A percentile compares a stretch with the other conserved stretches of the same genome.
Conservation (phyloP, 2,329 filamentous ascomycete genomes). For the Aspergillus quadricinctus region DNA sequence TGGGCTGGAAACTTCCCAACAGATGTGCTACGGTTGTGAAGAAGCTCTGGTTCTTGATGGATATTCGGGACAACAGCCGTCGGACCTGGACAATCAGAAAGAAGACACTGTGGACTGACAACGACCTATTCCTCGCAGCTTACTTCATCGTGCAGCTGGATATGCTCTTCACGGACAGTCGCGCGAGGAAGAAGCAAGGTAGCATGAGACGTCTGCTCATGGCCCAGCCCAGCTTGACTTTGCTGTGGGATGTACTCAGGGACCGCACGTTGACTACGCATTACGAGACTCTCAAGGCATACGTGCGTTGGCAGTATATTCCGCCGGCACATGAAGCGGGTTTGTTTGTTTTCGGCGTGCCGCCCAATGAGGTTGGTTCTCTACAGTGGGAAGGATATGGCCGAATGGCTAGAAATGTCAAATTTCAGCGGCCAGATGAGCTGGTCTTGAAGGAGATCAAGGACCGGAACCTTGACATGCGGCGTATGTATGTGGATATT, state of each 20-base stretch:
- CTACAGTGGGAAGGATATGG: conserved; percentile 38
- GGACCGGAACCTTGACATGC: conserved; percentile 50
- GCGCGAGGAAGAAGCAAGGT: conserved; percentile 48
- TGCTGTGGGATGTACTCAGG: conserved; percentile 59
- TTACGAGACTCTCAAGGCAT: conserved; percentile 53
- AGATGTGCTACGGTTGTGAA: conserved; percentile 48
- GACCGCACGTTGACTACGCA: conserved; percentile 49
- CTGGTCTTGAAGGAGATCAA: conserved; percentile 55
- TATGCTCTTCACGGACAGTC: conserved; percentile 64
- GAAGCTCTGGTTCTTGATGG: conserved; percentile 71
- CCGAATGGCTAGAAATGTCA: conserved; percentile 29
- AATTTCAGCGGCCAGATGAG: conserved; percentile 56
- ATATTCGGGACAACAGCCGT: conserved; percentile 54
- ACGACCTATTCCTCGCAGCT: conserved; percentile 58
- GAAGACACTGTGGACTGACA: conserved; percentile 51
- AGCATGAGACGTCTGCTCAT: conserved; percentile 56
- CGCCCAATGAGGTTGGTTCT: conserved; percentile 49
- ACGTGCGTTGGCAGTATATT: conserved; percentile 54
- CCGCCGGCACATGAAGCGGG: conserved; percentile 23
- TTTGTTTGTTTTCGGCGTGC: conserved; percentile 49
- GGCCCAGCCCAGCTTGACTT: conserved; percentile 53
- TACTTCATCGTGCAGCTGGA: conserved; percentile 68
- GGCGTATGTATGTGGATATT: conserved; percentile 53
- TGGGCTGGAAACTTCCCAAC: conserved; percentile 54
- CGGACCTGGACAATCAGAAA: conserved; percentile 55